Evolutionary conservation across 2,329 filamentous ascomycete genomes (phyloP), one percentile per base, ranked within the genome.

Genomic region (Fusarium veterinarium): DNA sequence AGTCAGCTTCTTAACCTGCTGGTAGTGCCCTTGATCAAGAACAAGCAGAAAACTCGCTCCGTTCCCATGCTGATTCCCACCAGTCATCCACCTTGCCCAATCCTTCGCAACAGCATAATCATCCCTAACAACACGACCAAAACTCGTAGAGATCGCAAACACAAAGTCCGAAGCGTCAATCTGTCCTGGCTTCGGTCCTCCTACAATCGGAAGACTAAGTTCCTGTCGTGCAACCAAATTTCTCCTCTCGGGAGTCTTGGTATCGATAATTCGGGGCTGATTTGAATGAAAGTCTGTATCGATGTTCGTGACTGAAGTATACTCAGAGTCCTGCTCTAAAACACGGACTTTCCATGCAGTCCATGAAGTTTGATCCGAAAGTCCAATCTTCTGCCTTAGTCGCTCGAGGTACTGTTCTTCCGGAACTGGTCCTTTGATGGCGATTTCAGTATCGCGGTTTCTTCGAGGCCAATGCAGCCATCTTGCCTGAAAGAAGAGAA

Each of bases 71-170:
- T 80, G 79, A 13, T 78, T 78, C 7, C 83, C 82, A 48, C 84
- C 79, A 1, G 85, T 85, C 61, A 86, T 79, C 84, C 84, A 86
- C 6, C 84, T 79, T 41, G 82, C 78, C 85, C 85, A 86, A 64
- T 83, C 81, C 45, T 78, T 78, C 10, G 86, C 72, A 45, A 85
- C 75, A 14, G 82, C 80, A 61, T 80, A 80, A 57, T 85, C 80
- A 14, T 80, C 75, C 46, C 81, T 80, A 5, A 77, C 76, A 35
- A 87, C 76, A 8, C 84, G 81, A 20, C 79, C 77, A 60, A 82
- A 85, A 17, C 83, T 84, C 1, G 84, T 84, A 5, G 84, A 83
- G 31, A 86, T 74, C 45, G 83, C 84, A 58, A 87, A 84, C 5
- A 86, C 67, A 53, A 83, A 82, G 5, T 79, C 74, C 0, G 84